Base-by-base conservation (phyloP, 768 basidiomycete species). In the Boletus sp. region DNA sequence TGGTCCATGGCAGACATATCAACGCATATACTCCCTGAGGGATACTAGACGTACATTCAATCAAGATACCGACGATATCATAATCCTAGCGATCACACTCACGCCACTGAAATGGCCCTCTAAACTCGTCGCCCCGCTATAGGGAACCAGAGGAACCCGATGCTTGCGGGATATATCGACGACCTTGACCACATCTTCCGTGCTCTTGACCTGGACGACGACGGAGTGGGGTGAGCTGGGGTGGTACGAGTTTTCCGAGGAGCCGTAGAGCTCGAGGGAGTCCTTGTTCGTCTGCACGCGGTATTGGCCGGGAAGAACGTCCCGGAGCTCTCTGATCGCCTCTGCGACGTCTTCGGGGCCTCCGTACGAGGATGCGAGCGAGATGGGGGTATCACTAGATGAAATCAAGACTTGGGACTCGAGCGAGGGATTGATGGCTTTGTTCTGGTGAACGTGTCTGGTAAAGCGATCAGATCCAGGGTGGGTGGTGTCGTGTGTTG, bases 51-150 rank as follows among this genome's bases (percentile, higher is more conserved):
- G n/a, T 10, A 5, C 7, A 8, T 51, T n/a, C 8, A 32, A n/a
- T 59, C 45, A 50, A 57, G 49, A 56, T 20, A 55, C 44, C 36
- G 39, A 39, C 49, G 35, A 47, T n/a, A n/a, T n/a, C 9, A 7
- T 5, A 35, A 37, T 32, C 2, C 3, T 3, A 42, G 14, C 1
- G 30, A 53, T 4, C 9, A 24, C 11, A 71, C 79, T 55, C 56
- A 90, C 90, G 30, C 89, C 89, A 47, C 83, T 83, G 59, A 87
- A 91, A 73, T 96, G 92, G 0, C 92, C 92, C 68, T 96, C 94
- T 12, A 95, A 77, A 65, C 86, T 88, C 0, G 92, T 96, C 11
- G 90, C 93, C 2, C 92, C 94, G 47, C 88, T 85, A 65, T 87
- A 94, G 3, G 92, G 84, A 17, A n/a, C n/a, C n/a, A n/a, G n/a